Conservation (phyloP, 345 rosid genomes). For the Erysimum cheiranthoides region DNA sequence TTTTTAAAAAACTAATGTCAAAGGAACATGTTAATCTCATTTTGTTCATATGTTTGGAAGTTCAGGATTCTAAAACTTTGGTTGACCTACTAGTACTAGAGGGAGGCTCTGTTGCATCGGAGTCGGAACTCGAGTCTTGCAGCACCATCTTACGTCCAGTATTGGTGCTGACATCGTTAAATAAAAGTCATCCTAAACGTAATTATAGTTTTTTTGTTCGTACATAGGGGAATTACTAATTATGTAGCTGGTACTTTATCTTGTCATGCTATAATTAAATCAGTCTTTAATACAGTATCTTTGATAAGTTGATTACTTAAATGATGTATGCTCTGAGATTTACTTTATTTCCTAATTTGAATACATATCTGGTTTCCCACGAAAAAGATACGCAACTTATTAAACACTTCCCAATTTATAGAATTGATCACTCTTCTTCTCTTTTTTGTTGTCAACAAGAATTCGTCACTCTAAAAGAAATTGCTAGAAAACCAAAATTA, state of each 20-base stretch:
- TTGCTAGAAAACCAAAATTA: neutral
- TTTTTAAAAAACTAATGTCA: too few species aligned
- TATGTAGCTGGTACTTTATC: neutral
- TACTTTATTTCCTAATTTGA: slow-evolving; percentile 19
- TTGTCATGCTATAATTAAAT: slow-evolving; percentile 2
- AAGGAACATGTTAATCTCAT: neutral
- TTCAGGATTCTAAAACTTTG: neutral
- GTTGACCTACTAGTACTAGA: neutral
- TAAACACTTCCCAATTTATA: neutral
- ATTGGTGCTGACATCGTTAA: neutral
- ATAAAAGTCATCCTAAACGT: neutral
- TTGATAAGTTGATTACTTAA: neutral
- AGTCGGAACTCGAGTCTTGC: neutral
- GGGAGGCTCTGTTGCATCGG: neutral
- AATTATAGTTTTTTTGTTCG: neutral
- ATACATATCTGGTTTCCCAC: neutral
- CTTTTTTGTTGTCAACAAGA: too few species aligned
- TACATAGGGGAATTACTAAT: neutral
- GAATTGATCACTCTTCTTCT: neutral
- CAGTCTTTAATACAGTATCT: neutral
- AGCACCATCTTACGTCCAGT: neutral
- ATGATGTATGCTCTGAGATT: neutral
- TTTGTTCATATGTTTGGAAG: neutral
- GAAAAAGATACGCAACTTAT: neutral
- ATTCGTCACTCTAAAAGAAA: neutral